A percentile compares a stretch with the other conserved stretches of the same genome.
These are phyloP conservation scores for Lojkania enalia DNA, from an alignment of 2,329 filamentous ascomycete genomes.

Conservation along the genomic window DNA sequence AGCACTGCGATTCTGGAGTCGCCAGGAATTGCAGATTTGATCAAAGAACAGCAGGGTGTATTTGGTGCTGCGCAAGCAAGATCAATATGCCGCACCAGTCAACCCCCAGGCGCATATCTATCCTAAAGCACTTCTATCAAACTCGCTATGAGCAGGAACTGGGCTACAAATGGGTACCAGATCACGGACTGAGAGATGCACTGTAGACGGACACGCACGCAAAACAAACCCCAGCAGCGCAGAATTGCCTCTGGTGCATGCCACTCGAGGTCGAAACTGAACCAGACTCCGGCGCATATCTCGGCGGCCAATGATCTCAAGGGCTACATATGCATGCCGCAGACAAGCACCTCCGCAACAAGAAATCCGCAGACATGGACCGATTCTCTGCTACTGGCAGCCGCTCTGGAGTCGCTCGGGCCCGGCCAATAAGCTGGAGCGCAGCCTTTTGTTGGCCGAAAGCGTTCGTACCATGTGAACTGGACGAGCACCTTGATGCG, in stretches of 20 bases:
- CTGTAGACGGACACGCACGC: constrained; percentile 20
- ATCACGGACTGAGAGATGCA: constrained; percentile 21
- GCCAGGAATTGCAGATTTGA: neutral
- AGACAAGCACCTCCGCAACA: constrained; percentile 20
- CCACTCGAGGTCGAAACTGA: constrained; percentile 34
- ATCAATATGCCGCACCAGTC: neutral
- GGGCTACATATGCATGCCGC: constrained; percentile 30
- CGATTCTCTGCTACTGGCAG: constrained; percentile 23
- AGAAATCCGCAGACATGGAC: constrained; percentile 20
- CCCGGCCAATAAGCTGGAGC: constrained; percentile 33
- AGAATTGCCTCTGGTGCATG: constrained; percentile 26
- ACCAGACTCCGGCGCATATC: constrained; percentile 32
- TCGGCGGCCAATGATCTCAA: constrained; percentile 34
- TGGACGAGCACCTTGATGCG: constrained; percentile 33
- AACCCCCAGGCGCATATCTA: neutral
- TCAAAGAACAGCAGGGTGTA: neutral
- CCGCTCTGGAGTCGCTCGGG: constrained; percentile 24
- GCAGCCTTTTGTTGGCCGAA: constrained; percentile 26
- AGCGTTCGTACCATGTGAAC: constrained; percentile 28
- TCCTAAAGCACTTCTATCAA: neutral
- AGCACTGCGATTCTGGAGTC: neutral
- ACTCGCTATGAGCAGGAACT: neutral
- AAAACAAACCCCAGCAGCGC: constrained; percentile 19
- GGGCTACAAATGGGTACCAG: constrained; percentile 3
- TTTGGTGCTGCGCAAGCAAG: neutral